These are phyloP conservation scores for Aspergillus calidoustus DNA, from an alignment of 2,329 filamentous ascomycete species.

Conservation along the genomic window DNA sequence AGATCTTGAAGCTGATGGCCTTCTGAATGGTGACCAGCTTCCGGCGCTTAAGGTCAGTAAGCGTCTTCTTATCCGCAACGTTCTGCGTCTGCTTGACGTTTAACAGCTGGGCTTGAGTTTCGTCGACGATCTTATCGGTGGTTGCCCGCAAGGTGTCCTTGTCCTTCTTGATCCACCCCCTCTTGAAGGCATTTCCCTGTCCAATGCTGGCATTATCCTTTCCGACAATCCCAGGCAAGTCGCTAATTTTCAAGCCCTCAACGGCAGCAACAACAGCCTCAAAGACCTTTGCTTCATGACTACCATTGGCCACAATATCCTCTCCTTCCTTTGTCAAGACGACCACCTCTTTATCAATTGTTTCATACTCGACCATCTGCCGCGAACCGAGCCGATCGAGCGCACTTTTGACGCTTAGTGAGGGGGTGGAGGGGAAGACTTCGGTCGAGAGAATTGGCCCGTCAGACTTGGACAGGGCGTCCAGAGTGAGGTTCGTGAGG, in stretches of 20 bases:
- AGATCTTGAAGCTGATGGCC: constrained; percentile 79
- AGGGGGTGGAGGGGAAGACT: constrained; percentile 69
- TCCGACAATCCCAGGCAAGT: constrained; percentile 59
- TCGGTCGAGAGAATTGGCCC: constrained; percentile 68
- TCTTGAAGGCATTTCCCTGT: constrained; percentile 91
- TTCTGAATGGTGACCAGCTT: constrained; percentile 87
- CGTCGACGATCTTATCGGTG: constrained; percentile 77
- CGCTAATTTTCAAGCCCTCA: constrained; percentile 80
- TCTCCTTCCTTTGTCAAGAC: constrained; percentile 75
- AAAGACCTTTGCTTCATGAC: constrained; percentile 82
- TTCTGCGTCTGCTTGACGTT: constrained; percentile 72
- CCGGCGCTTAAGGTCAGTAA: constrained; percentile 86
- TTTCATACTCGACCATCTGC: constrained; percentile 85
- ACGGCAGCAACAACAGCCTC: constrained; percentile 72
- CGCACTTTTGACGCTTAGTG: constrained; percentile 78
- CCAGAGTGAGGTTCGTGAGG: constrained; percentile 67
- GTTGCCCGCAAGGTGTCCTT: constrained; percentile 58
- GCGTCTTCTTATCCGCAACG: constrained; percentile 72
- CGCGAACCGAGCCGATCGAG: constrained; percentile 84
- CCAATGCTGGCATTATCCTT: constrained; percentile 66
- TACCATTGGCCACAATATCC: constrained; percentile 73
- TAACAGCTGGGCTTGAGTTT: constrained; percentile 75
- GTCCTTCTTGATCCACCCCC: constrained; percentile 70
- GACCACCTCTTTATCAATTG: constrained; percentile 77
- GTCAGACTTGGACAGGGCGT: constrained; percentile 66